phyloP scores from a whole-genome alignment of 1,284 basidiomycete species.

The Cerioporus squamosus region DNA sequence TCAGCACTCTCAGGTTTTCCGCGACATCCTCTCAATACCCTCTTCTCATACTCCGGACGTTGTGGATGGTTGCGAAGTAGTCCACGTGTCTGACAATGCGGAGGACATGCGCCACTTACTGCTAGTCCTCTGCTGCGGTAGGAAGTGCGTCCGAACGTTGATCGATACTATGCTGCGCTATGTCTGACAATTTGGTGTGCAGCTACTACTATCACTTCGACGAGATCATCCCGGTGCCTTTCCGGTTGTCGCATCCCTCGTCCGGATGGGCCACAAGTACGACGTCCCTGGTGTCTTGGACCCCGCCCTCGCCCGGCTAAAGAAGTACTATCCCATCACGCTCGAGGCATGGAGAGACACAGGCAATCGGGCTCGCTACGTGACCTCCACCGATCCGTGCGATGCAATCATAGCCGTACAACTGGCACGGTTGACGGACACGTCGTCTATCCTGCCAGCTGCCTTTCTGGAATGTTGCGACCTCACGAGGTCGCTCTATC shows the following conservation, averaged over 20 bases:
- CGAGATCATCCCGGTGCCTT: neutral
- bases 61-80: slow-evolving; percentile 3
- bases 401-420: neutral
- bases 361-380: neutral
- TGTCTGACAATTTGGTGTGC: too few relatives aligned
- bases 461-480: neutral
- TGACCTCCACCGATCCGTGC: neutral
- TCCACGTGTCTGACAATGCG: slow-evolving; percentile 1
- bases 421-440: slow-evolving; percentile 1
- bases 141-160: neutral
- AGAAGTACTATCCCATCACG: slow-evolving; percentile 4
- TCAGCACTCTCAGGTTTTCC: slow-evolving; percentile 67
- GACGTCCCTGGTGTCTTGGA: slow-evolving; percentile 1
- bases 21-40: slow-evolving; percentile 58
- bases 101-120: slow-evolving; percentile 2
- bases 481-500: too few relatives aligned
- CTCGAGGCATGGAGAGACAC: neutral
- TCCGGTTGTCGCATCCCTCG: slow-evolving; percentile 1
- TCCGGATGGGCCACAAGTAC: slow-evolving; percentile 19
- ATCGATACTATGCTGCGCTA: neutral
- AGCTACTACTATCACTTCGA: slow-evolving; percentile 5
- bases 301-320: slow-evolving; percentile 11
- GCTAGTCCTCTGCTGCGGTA: neutral
- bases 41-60: slow-evolving; percentile 20
- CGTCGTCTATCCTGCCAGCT: neutral